phyloP scores from a whole-genome alignment of 805 yeast species.

The Phaffomyces thermotolerans region DNA sequence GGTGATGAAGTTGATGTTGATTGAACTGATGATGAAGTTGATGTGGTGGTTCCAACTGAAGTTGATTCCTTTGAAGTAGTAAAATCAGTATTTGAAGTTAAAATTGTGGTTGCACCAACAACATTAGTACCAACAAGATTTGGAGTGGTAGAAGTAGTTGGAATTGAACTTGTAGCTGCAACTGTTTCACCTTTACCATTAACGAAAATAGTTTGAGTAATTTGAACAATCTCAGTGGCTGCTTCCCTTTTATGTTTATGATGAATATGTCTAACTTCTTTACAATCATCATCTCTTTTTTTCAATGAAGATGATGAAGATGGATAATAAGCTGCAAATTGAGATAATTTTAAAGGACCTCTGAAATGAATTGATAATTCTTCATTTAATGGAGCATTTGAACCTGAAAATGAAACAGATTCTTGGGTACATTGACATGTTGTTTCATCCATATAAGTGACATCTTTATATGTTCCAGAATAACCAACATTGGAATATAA shows the following conservation, averaged over 20 bases:
- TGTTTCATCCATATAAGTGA: constrained; percentile 67
- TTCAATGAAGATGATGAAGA: constrained; percentile 30
- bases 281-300: constrained; percentile 37
- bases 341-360: constrained; percentile 74
- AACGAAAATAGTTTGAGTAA: constrained; percentile 72
- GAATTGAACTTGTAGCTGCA: constrained; percentile 9
- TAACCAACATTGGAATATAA: constrained; percentile 70
- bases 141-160: not conserved
- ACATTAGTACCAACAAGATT: constrained; percentile 10
- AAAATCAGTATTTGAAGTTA: constrained; percentile 21
- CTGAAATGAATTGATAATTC: constrained; percentile 85
- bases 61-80: constrained; percentile 18
- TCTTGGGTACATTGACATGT: constrained; percentile 66
- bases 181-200: constrained; percentile 44
- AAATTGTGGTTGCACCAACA: constrained; percentile 15
- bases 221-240: constrained; percentile 58
- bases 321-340: constrained; percentile 88
- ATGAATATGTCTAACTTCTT: constrained; percentile 31
- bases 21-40: constrained; percentile 24
- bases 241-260: constrained; percentile 45
- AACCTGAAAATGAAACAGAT: constrained; percentile 55
- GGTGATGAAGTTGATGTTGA: constrained; percentile 26
- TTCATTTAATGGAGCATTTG: constrained; percentile 74
- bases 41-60: constrained; percentile 25
- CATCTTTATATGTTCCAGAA: constrained; percentile 76